phyloP scores from a whole-genome alignment of 768 basidiomycete species.

The Pisolithus sp. region DNA sequence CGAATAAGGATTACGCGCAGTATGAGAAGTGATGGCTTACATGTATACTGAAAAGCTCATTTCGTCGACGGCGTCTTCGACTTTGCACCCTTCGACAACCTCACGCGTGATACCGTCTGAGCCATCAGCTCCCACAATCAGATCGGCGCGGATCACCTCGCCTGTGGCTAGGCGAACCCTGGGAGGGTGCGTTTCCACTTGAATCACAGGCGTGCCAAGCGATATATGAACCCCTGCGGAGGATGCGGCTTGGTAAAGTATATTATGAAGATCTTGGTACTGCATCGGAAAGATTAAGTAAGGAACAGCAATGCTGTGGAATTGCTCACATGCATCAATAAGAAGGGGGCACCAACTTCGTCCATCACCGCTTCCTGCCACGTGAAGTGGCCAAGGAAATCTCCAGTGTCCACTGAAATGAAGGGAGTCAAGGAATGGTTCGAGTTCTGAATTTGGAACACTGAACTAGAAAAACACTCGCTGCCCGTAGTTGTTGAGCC shows the following conservation, averaged over 20 bases:
- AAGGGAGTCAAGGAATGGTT: background rate
- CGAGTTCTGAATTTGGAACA: background rate
- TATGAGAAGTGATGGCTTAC: constrained; percentile 21
- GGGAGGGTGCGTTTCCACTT: constrained; percentile 14
- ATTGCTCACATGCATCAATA: constrained; percentile 38
- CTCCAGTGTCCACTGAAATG: constrained; percentile 33
- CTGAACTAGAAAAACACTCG: constrained; percentile 13
- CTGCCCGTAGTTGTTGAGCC: constrained; percentile 14
- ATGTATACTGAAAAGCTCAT: constrained; percentile 35
- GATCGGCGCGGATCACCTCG: constrained; percentile 38
- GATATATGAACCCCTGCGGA: constrained; percentile 41
- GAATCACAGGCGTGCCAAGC: constrained; percentile 32
- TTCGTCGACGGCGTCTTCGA: constrained; percentile 13
- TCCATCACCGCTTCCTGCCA: constrained; percentile 37
- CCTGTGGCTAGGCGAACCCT: constrained; percentile 35
- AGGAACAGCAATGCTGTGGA: background rate
- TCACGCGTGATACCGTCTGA: constrained; percentile 34
- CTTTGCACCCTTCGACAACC: constrained; percentile 26
- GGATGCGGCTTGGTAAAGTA: constrained; percentile 41
- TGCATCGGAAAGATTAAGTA: constrained; percentile 14
- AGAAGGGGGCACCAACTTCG: constrained; percentile 43
- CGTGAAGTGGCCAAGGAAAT: constrained; percentile 29
- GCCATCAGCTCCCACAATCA: constrained; percentile 57
- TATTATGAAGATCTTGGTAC: constrained; percentile 47
- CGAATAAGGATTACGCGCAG: background rate